Percentiles rank a stretch among this genome's conserved stretches.
These are phyloP conservation scores for Calamus simplicifolius DNA, from an alignment of 176 grass and related monocot species.

Conservation along the genomic window DNA sequence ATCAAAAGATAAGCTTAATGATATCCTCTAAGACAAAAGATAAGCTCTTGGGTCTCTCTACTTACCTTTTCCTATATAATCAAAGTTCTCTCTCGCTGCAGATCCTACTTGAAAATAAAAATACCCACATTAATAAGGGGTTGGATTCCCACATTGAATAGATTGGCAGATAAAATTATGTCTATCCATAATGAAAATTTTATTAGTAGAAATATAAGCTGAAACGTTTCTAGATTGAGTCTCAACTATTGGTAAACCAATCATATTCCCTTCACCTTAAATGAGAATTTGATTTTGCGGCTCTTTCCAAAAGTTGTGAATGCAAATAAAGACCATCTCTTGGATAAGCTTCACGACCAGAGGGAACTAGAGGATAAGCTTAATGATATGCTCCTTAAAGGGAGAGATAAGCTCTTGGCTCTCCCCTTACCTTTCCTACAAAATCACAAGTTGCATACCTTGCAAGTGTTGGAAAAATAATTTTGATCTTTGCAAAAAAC, in stretches of 20 bases:
- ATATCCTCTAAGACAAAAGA: too few species aligned
- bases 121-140: background rate
- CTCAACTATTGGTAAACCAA: background rate
- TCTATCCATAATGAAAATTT: background rate
- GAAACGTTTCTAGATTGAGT: background rate
- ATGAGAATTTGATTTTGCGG: background rate
- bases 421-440: too few species aligned
- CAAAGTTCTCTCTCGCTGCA: too few species aligned
- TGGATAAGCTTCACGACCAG: background rate
- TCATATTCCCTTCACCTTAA: background rate
- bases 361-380: too few species aligned
- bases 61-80: too few species aligned
- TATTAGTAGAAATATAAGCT: slow-evolving; percentile 5
- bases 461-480: too few species aligned
- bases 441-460: too few species aligned
- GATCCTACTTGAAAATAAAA: background rate
- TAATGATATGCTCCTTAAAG: too few species aligned
- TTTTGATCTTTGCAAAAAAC: too few species aligned
- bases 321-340: slow-evolving; percentile 14
- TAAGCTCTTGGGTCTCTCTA: too few species aligned
- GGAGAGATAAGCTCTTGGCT: too few species aligned
- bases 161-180: background rate
- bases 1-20: too few species aligned
- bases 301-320: slow-evolving; percentile 6
- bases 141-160: slow-evolving; percentile 3